Percentiles rank a stretch among this genome's conserved stretches.
These are phyloP conservation scores for Paxillus involutus DNA, from an alignment of 768 basidiomycete species.

Conservation along the genomic window DNA sequence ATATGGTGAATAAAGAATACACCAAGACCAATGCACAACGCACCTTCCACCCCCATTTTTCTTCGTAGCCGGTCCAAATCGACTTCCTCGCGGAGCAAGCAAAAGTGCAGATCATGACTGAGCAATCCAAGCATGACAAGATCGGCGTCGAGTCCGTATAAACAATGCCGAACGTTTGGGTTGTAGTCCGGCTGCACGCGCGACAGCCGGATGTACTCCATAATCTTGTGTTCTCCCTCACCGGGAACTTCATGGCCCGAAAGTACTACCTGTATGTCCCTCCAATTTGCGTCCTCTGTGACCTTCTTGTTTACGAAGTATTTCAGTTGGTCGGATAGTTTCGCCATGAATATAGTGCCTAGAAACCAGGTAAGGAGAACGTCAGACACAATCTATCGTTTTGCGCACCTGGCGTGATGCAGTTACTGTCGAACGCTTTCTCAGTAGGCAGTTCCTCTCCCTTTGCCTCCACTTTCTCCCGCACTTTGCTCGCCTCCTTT, in stretches of 20 bases:
- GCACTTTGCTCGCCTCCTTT: slow-evolving; percentile 84
- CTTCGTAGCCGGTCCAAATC: slow-evolving; percentile 85
- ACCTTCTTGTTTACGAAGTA: slow-evolving; percentile 99
- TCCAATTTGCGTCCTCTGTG: slow-evolving; percentile 94
- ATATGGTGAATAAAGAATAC: slow-evolving; percentile 5
- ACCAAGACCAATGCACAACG: slow-evolving; percentile 6
- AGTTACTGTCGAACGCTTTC: slow-evolving; percentile 98
- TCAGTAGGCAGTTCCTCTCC: slow-evolving; percentile 91
- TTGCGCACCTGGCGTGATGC: slow-evolving; percentile 90
- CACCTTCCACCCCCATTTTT: slow-evolving; percentile 68
- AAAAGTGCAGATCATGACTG: slow-evolving; percentile 99
- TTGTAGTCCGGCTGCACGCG: slow-evolving; percentile 96
- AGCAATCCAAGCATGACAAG: slow-evolving; percentile 96
- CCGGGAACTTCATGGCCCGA: slow-evolving; percentile 98
- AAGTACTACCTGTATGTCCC: slow-evolving; percentile 86
- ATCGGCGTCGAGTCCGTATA: slow-evolving; percentile 98
- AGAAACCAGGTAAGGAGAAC: not conserved
- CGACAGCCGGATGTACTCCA: slow-evolving; percentile 96
- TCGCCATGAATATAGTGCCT: slow-evolving; percentile 96
- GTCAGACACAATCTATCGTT: not conserved
- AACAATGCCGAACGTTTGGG: slow-evolving; percentile 94
- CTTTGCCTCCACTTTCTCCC: slow-evolving; percentile 83
- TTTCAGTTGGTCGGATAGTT: slow-evolving; percentile 85
- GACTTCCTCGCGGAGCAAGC: slow-evolving; percentile 95
- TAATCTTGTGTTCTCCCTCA: slow-evolving; percentile 99